phyloP scores from a whole-genome alignment of 2,329 filamentous ascomycete genomes.

The Trichophyton verrucosum region DNA sequence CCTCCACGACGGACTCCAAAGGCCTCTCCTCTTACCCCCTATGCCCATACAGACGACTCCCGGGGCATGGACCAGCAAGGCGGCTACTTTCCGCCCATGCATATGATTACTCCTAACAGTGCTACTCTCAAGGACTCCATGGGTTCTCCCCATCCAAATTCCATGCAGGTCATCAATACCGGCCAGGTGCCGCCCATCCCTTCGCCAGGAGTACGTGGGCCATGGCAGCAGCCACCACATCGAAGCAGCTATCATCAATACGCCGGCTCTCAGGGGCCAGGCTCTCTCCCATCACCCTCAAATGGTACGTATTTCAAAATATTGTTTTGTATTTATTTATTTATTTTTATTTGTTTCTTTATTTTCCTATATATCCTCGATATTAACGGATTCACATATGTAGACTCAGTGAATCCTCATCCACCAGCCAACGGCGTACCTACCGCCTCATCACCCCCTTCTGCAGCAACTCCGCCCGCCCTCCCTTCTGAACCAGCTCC shows the following conservation, averaged over 20 bases:
- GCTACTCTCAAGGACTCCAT: constrained; percentile 30
- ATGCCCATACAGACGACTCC: constrained; percentile 47
- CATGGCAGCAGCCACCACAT: constrained; percentile 45
- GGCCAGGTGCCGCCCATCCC: constrained; percentile 70
- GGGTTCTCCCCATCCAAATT: constrained; percentile 41
- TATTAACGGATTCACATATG: constrained; percentile 9
- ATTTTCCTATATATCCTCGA: not conserved
- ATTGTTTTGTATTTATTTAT: not conserved
- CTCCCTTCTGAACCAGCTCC: constrained; percentile 33
- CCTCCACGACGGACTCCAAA: constrained; percentile 55
- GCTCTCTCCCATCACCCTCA: not conserved
- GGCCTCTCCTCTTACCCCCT: constrained; percentile 56
- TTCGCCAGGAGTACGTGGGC: constrained; percentile 59
- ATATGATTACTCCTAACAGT: constrained; percentile 32
- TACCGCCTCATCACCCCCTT: constrained; percentile 31
- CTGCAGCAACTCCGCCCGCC: constrained; percentile 45
- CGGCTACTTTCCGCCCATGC: constrained; percentile 74
- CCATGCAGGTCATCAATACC: constrained; percentile 69
- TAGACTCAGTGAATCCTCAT: constrained; percentile 31
- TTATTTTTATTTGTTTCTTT: not conserved
- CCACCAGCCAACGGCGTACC: constrained; percentile 28
- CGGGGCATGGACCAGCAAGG: constrained; percentile 47
- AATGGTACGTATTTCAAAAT: constrained; percentile 4
- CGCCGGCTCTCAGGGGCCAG: not conserved
- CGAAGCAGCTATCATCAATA: not conserved